Evolutionary conservation across 2,329 filamentous ascomycete genomes (phyloP), one percentile per base, ranked within the genome.

Genomic region (Aspergillus versicolor): DNA sequence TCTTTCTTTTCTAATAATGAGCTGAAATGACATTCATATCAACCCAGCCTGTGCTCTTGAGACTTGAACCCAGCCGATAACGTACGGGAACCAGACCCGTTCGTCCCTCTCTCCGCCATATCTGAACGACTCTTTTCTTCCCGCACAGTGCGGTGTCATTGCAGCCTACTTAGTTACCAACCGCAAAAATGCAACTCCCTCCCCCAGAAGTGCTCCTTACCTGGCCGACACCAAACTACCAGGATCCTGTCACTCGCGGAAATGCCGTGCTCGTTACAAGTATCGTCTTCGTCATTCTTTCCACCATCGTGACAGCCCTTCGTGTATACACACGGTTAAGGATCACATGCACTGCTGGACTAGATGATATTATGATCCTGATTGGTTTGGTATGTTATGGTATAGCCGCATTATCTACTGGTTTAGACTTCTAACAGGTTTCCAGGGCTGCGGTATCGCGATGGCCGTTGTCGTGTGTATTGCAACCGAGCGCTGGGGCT

Each of bases 161-260:
- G 12, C n/a, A 40, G 11, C n/a, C 43, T 34, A 22, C 13, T 19
- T 37, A 13, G 17, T 15, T 15, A 17, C 38, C 38, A 24, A 60
- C 46, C 52, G 50, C 51, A 57, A 69, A 37, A 54, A 77, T 76
- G 74, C 66, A 68, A 46, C 61, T 75, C 22, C 75, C 79, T 27
- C 75, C 79, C n/a, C 37, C 67, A n/a, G 67, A 73, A 19, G 74
- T 81, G 19, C 54, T 77, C 45, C 62, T 65, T 17, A 67, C 69
- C 62, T 82, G 79, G 79, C 80, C 81, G 5, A 63, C 52, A 34
- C 76, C 80, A 7, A 82, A 82, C 61, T 77, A 79, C 62, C 59
- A 74, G 49, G 65, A 82, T 60, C 81, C 80, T 5, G 68, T 68
- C 13, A 77, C 73, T 27, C 73, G 78, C 59, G 78, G 78, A 12